Evolutionary conservation across 2,329 filamentous ascomycete genomes (phyloP), one percentile per base, ranked within the genome.

Genomic region (Kalmusia sp.): DNA sequence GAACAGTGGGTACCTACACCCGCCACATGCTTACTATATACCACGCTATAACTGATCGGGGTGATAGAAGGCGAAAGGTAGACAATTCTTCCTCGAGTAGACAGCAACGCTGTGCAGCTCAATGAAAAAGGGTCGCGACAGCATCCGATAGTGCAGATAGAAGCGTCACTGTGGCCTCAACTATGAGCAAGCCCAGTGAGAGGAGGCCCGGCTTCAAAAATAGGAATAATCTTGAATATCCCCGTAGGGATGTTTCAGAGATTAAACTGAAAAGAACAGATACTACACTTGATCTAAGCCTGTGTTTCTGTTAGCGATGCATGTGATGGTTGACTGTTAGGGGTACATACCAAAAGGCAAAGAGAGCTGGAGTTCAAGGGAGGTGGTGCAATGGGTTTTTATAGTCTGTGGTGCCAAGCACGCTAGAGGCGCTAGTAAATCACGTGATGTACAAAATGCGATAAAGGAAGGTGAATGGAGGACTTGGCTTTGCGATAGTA

Each of bases 281-380:
- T 41, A 41, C 38, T 41, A 41, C 38, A 41, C 38, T 41, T 41
- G 38, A 41, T 41, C 38, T 41, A 41, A 41, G 38, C 38, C 38
- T 38, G 15, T 19, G 6, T 11, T 4, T 15, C 11, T 17, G 35
- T 38, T 21, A 38, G 35, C 3, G 22, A 21, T 9, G 35, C 6
- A 38, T n/a, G n/a, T n/a, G 35, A 9, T 3, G 11, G 15, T 38
- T 6, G n/a, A 3, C 6, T 21, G 17, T 38, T 21, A 8, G 15
- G 35, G 15, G 35, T 22, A 38, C 35, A 5, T 38, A 38, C 35
- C 35, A 41, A 41, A 41, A 40, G 38, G 38, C 38, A 40, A 40
- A 40, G 38, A 40, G 38, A 40, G 38, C 38, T 40, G 27, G 27
- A 27, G 38, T 25, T 11, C 14, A 40, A 15, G 11, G 14, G 38